A percentile compares a stretch with the other conserved stretches of the same genome.
Conservation (phyloP, 768 basidiomycete genomes). For the Suillus ampliporus region DNA sequence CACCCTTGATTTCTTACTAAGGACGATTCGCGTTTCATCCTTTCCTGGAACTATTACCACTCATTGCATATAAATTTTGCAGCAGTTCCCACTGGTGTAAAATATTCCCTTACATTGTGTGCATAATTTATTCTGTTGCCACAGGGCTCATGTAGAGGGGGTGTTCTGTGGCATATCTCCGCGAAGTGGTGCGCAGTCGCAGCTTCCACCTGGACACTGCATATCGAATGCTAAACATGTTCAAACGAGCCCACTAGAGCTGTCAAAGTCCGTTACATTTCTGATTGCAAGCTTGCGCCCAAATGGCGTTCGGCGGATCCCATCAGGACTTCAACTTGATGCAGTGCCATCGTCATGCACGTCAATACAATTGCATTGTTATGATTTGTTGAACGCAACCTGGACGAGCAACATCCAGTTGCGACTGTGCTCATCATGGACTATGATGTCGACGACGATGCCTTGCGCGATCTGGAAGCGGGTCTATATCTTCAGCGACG, state of each 20-base stretch:
- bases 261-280: not conserved
- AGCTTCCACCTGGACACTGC: not conserved
- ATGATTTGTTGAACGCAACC: not conserved
- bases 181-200: not conserved
- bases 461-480: slow-evolving; percentile 5
- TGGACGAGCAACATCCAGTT: not conserved
- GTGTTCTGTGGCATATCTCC: not conserved
- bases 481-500: not conserved
- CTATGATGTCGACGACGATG: not conserved
- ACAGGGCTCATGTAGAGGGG: not conserved
- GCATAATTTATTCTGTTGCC: not conserved
- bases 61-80: not conserved
- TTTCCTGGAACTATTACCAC: not conserved
- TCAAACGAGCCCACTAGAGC: not conserved
- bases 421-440: not conserved
- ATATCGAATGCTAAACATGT: not conserved
- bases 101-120: not conserved
- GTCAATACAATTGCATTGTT: not conserved
- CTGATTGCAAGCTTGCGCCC: not conserved
- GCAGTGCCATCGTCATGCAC: not conserved
- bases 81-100: not conserved
- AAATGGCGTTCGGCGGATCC: not conserved
- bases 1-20: not conserved
- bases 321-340: not conserved
- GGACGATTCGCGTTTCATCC: not conserved